Evolutionary conservation across 1,284 basidiomycete genomes (phyloP).

Genomic region (Fomes fomentarius): DNA sequence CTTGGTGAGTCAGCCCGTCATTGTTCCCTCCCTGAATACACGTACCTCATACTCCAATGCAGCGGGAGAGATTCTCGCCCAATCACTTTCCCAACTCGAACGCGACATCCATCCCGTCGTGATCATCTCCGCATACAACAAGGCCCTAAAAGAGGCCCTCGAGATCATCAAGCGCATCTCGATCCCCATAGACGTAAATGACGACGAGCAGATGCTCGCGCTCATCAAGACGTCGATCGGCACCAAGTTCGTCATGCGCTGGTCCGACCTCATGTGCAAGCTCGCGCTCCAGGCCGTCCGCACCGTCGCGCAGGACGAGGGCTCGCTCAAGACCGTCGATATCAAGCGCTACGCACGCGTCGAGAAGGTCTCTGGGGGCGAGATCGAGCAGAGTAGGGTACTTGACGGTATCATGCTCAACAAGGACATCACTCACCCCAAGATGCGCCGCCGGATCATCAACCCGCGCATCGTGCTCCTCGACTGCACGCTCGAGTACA

Average conservation of each 20-base stretch:
- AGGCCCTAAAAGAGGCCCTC: constrained; percentile 90
- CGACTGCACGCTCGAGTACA: constrained; percentile 98
- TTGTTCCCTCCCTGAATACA: neutral
- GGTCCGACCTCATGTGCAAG: constrained; percentile 97
- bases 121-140: constrained; percentile 98
- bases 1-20: constrained; percentile 61
- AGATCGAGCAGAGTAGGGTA: constrained; percentile 92
- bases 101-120: constrained; percentile 98
- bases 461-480: constrained; percentile 91
- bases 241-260: constrained; percentile 97
- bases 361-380: constrained; percentile 96
- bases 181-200: constrained; percentile 85
- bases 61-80: constrained; percentile 99
- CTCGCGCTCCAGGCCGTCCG: constrained; percentile 93
- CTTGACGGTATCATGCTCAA: constrained; percentile 95
- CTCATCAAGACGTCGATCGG: constrained; percentile 99
- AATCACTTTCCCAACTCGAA: constrained; percentile 91
- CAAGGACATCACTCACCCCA: constrained; percentile 98
- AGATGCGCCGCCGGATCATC: constrained; percentile 91
- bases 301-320: constrained; percentile 73
- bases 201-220: constrained; percentile 92
- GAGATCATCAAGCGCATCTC: constrained; percentile 88
- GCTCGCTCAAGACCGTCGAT: constrained; percentile 86
- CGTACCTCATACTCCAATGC: neutral
- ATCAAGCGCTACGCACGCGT: constrained; percentile 98